Percentiles rank a stretch among this genome's conserved stretches.
Conservation (phyloP, 2,329 filamentous ascomycete species). For the Myriosclerotinia scirpicola region DNA sequence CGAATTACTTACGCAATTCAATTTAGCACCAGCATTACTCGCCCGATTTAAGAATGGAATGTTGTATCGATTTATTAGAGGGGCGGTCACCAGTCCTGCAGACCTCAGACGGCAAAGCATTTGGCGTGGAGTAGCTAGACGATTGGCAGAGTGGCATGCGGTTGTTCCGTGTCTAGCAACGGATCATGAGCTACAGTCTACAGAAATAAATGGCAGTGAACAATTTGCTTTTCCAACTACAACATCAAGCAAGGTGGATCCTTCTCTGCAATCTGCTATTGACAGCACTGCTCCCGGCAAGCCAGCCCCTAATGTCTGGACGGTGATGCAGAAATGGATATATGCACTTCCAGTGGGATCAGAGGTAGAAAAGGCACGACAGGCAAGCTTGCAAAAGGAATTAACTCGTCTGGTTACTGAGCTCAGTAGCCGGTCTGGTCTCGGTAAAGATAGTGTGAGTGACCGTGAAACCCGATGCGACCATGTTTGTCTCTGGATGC, state of each 20-base stretch:
- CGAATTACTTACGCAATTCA: conserved; percentile 78
- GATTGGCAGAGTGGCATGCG: conserved; percentile 92
- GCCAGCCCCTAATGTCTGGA: conserved; percentile 86
- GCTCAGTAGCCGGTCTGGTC: conserved; percentile 73
- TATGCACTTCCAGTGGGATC: conserved; percentile 75
- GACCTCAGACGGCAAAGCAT: conserved; percentile 76
- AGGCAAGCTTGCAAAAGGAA: conserved; percentile 70
- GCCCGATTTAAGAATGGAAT: conserved; percentile 95
- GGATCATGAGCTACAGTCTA: conserved; percentile 32
- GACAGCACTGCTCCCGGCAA: conserved; percentile 61
- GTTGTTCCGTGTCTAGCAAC: conserved; percentile 58
- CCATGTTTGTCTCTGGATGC: conserved; percentile 8
- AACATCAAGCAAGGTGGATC: conserved; percentile 40
- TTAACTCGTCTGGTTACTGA: conserved; percentile 67
- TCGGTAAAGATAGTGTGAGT: conserved; percentile 73
- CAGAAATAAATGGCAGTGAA: conserved; percentile 44
- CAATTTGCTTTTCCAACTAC: conserved; percentile 35
- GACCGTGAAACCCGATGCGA: conserved; percentile 26
- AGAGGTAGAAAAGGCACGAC: conserved; percentile 65
- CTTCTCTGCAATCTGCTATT: conserved; percentile 47
- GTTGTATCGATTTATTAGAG: conserved; percentile 87
- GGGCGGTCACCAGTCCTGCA: conserved; percentile 73
- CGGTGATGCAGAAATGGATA: conserved; percentile 95
- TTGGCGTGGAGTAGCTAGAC: conserved; percentile 78
- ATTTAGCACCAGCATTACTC: conserved; percentile 81